Percentiles rank a stretch among this genome's conserved stretches.
These are phyloP conservation scores for Botrytis sinoallii DNA, from an alignment of 2,329 filamentous ascomycete species.

Conservation along the genomic window DNA sequence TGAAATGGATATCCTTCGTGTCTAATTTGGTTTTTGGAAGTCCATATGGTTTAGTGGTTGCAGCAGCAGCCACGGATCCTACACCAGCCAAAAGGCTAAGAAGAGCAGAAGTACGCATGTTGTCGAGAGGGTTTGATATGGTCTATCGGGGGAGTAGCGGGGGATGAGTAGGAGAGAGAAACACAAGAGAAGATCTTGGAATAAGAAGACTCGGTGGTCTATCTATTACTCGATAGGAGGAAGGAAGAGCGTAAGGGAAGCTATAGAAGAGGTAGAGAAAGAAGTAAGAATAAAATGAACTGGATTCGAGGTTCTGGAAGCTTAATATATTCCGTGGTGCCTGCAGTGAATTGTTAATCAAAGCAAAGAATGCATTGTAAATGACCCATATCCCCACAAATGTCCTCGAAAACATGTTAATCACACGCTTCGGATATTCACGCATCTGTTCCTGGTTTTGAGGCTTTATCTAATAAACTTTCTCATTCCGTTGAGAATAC, in stretches of 20 bases:
- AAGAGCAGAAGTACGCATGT: slow-evolving; percentile 17
- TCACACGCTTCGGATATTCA: slow-evolving; percentile 10
- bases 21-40: not conserved
- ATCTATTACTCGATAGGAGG: not conserved
- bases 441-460: not conserved
- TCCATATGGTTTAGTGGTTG: slow-evolving; percentile 15
- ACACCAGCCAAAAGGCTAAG: slow-evolving; percentile 13
- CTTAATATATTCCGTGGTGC: slow-evolving; percentile 11
- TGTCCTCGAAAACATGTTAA: slow-evolving; percentile 2
- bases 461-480: slow-evolving; percentile 1
- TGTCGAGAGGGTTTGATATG: not conserved
- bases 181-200: not conserved
- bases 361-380: not conserved
- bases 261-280: not conserved
- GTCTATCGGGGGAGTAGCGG: not conserved
- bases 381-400: slow-evolving; percentile 6
- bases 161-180: not conserved
- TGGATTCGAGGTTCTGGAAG: not conserved
- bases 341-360: slow-evolving; percentile 4
- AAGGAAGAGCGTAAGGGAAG: not conserved
- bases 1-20: slow-evolving; percentile 16
- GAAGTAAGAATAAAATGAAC: not conserved
- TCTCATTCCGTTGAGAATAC: not conserved
- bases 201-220: not conserved
- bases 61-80: slow-evolving; percentile 7